Evolutionary conservation across 495 filamentous ascomycete species (phyloP).

Genomic region (Lentithecium fluviatile): DNA sequence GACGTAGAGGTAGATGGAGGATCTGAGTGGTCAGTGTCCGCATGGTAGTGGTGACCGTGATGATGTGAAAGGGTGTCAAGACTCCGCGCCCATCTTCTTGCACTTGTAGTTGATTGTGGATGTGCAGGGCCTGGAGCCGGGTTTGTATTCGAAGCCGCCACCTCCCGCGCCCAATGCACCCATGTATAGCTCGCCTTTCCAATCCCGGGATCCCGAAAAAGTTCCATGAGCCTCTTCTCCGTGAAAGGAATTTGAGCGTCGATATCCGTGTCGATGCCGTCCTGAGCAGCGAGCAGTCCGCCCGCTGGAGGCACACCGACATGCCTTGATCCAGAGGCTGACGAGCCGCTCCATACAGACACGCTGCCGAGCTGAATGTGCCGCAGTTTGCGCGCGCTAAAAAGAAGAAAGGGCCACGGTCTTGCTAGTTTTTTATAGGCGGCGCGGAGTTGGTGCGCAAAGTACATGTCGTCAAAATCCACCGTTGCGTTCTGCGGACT

Average conservation of each 20-base stretch:
- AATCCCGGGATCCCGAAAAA: slow-evolving; percentile 6
- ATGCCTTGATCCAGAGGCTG: neutral
- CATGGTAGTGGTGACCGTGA: neutral
- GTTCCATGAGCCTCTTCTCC: slow-evolving; percentile 14
- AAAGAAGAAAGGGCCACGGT: neutral
- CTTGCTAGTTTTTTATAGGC: slow-evolving; percentile 12
- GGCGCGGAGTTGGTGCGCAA: slow-evolving; percentile 4
- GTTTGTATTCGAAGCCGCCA: slow-evolving; percentile 21
- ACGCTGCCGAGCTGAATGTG: slow-evolving; percentile 5
- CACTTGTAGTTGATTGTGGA: neutral
- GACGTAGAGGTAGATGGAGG: neutral
- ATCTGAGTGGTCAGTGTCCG: neutral
- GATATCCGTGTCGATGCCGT: neutral
- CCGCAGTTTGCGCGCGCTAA: slow-evolving; percentile 11
- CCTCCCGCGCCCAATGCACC: slow-evolving; percentile 22
- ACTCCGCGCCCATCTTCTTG: too few species aligned
- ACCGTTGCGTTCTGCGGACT: neutral
- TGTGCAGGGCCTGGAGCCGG: neutral
- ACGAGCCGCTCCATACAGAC: slow-evolving; percentile 5
- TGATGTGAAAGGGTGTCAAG: too few species aligned
- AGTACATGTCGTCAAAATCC: slow-evolving; percentile 23
- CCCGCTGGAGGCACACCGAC: neutral
- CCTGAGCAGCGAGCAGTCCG: slow-evolving; percentile 2
- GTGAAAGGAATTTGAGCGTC: slow-evolving; percentile 8
- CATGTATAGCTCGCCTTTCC: slow-evolving; percentile 31